Conservation (phyloP, 441 rosid species). For the Arabidopsis lyrata region DNA sequence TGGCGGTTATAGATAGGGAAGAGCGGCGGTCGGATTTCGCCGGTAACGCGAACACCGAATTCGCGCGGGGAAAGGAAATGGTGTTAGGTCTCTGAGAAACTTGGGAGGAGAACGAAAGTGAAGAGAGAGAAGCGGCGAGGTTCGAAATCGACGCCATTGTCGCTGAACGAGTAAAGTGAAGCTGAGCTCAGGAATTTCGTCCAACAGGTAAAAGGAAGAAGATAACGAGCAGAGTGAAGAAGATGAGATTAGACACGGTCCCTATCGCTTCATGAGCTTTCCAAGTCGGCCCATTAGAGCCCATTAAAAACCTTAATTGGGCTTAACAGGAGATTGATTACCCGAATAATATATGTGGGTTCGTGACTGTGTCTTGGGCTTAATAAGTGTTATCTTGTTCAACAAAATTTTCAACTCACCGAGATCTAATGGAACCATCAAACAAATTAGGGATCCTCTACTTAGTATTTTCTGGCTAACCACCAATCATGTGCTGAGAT, state of each 20-base stretch:
- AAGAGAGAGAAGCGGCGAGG: conserved; percentile 66
- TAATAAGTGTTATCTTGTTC: background rate
- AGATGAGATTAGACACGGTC: conserved; percentile 9
- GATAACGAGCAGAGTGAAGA: conserved; percentile 11
- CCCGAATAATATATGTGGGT: background rate
- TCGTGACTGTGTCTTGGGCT: background rate
- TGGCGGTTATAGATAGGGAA: conserved; percentile 57
- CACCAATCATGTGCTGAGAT: conserved; percentile 1
- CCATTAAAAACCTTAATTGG: background rate
- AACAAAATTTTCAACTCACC: background rate
- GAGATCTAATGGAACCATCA: background rate
- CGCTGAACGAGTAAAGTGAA: conserved; percentile 21
- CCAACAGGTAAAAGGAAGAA: background rate
- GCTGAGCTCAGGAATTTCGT: conserved; percentile 14
- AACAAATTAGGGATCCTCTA: background rate
- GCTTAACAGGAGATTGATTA: background rate
- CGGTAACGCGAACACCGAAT: conserved; percentile 45
- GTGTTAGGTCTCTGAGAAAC: conserved; percentile 58
- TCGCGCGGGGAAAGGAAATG: conserved; percentile 49
- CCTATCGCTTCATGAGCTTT: conserved; percentile 10
- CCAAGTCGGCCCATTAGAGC: conserved; percentile 19
- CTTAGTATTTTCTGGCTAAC: background rate
- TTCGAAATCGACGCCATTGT: conserved; percentile 75
- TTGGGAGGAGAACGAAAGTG: conserved; percentile 84
- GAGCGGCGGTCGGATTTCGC: conserved; percentile 44